A percentile compares a stretch with the other conserved stretches of the same genome.
Evolutionary conservation across 768 basidiomycete species (phyloP).

Genomic region (Amanita polypyramis): DNA sequence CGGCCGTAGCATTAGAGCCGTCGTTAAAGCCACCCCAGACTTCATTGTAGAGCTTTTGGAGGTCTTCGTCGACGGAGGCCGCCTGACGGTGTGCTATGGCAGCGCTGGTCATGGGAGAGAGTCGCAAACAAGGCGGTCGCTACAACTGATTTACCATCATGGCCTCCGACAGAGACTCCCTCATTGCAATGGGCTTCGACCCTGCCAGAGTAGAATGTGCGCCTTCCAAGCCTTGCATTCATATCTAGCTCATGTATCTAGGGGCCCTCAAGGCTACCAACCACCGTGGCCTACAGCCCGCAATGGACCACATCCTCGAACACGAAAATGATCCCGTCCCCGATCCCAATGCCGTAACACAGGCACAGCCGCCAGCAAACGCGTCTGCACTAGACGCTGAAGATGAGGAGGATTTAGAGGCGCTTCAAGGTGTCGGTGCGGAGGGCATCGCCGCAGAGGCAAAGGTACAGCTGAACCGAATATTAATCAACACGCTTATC

Average conservation of each 20-base stretch:
- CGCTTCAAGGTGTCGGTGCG: constrained; percentile 36
- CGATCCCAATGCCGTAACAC: constrained; percentile 35
- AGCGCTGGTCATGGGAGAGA: constrained; percentile 13
- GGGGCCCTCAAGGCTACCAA: constrained; percentile 86
- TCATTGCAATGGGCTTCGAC: constrained; percentile 86
- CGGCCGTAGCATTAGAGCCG: constrained; percentile 12
- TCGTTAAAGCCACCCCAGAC: constrained; percentile 62
- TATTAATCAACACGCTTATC: neutral
- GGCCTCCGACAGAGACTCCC: constrained; percentile 60
- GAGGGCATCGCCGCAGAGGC: constrained; percentile 43
- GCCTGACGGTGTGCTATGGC: constrained; percentile 13
- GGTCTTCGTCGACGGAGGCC: constrained; percentile 55
- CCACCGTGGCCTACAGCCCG: constrained; percentile 78
- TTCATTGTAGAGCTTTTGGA: constrained; percentile 66
- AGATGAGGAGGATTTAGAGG: constrained; percentile 67
- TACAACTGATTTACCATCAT: constrained; percentile 16
- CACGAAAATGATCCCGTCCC: constrained; percentile 72
- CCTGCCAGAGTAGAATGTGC: constrained; percentile 74
- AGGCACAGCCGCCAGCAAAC: constrained; percentile 17
- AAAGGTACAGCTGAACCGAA: constrained; percentile 33
- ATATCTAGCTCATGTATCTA: constrained; percentile 20
- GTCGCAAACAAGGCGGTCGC: neutral
- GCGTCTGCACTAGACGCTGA: constrained; percentile 53
- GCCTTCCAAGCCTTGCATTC: constrained; percentile 7
- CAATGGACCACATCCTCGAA: constrained; percentile 83